phyloP scores from a whole-genome alignment of 176 grass and related monocot species.

The Pharus latifolius region DNA sequence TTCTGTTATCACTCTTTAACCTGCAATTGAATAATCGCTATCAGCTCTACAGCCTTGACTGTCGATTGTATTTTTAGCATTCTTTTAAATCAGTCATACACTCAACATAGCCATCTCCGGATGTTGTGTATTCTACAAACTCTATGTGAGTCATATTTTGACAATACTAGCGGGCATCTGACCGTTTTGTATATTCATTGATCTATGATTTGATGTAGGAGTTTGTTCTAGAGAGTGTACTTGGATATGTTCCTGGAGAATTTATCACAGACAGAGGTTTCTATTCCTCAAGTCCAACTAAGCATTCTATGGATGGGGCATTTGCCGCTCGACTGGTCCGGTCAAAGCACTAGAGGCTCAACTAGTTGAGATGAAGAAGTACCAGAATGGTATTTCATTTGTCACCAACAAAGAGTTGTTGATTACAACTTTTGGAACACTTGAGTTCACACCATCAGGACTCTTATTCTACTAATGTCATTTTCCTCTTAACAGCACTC shows the following conservation, averaged over 20 bases:
- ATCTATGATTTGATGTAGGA: constrained; percentile 35
- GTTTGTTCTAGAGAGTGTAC: constrained; percentile 41
- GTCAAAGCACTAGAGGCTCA: constrained; percentile 18
- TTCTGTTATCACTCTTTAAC: neutral
- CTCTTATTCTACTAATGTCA: no score
- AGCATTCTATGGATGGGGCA: constrained; percentile 80
- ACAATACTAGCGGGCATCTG: neutral
- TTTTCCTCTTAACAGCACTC: neutral
- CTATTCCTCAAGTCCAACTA: constrained; percentile 82
- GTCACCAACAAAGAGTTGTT: no score
- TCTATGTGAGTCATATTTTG: neutral
- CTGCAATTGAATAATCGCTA: neutral
- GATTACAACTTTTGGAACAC: no score
- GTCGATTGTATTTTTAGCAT: neutral
- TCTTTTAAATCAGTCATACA: neutral
- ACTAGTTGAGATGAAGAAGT: constrained; percentile 22
- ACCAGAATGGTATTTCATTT: neutral
- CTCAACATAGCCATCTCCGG: neutral
- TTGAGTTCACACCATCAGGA: no score
- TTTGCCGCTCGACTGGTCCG: constrained; percentile 76
- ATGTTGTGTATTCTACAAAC: neutral
- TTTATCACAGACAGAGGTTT: constrained; percentile 72
- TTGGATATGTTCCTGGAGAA: constrained; percentile 61
- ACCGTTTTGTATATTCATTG: constrained; percentile 3
- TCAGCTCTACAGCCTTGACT: neutral